Percentiles rank a stretch among this genome's conserved stretches.
phyloP scores from a whole-genome alignment of 116 monocot species.

The Zostera marina region DNA sequence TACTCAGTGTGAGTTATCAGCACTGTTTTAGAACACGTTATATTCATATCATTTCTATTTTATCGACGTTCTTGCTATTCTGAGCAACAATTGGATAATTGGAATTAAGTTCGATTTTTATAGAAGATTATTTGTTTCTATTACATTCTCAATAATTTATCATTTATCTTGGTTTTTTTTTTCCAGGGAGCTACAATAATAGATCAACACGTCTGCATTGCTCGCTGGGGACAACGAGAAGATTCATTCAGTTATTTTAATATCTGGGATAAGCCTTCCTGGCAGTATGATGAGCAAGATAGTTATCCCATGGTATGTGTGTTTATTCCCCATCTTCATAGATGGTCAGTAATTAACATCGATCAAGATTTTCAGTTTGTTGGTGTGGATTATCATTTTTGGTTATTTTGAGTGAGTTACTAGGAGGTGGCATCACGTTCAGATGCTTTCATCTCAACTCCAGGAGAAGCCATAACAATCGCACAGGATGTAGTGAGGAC shows the following conservation, averaged over 20 bases:
- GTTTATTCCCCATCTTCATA: not conserved
- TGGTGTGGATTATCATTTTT: not conserved
- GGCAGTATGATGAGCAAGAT: not conserved
- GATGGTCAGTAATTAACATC: not conserved
- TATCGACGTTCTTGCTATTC: too few species aligned
- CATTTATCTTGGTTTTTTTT: not conserved
- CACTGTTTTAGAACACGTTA: too few species aligned
- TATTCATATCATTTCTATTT: too few species aligned
- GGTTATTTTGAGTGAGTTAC: conserved; percentile 1
- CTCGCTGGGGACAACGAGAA: conserved; percentile 10
- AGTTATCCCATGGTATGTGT: conserved; percentile 4
- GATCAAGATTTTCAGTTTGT: not conserved
- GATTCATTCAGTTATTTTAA: conserved; percentile 11
- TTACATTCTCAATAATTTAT: not conserved
- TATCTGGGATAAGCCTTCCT: conserved; percentile 8
- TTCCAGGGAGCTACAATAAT: conserved; percentile 16
- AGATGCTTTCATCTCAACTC: conserved; percentile 5
- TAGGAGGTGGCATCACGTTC: not conserved
- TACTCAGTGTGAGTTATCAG: conserved; percentile 62
- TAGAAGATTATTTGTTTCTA: too few species aligned
- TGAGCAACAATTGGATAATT: too few species aligned
- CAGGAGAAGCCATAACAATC: conserved; percentile 19
- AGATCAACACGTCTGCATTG: conserved; percentile 14
- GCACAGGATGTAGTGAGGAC: conserved; percentile 59
- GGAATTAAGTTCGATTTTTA: too few species aligned